phyloP scores from a whole-genome alignment of 1,284 basidiomycete species.

The Xanthoconium separans region DNA sequence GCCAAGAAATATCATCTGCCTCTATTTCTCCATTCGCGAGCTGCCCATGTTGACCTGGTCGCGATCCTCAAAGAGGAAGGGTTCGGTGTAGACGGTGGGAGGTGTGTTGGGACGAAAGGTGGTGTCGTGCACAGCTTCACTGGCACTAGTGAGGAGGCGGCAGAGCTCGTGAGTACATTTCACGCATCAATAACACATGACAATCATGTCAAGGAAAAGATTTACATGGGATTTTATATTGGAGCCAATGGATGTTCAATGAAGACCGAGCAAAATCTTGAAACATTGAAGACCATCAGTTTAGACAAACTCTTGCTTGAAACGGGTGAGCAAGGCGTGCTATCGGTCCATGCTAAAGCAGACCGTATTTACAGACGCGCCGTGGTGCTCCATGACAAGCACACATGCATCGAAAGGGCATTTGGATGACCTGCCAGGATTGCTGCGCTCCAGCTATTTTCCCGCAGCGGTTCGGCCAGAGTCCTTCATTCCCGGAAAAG shows the following conservation, averaged over 20 bases:
- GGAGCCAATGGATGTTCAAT: conserved; percentile 84
- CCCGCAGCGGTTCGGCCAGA: conserved; percentile 65
- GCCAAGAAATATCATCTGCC: conserved; percentile 76
- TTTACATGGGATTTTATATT: conserved; percentile 61
- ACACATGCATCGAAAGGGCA: conserved; percentile 71
- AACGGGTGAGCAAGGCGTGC: conserved; percentile 50
- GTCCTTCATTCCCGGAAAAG: conserved; percentile 57
- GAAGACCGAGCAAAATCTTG: conserved; percentile 76
- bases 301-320: conserved; percentile 75
- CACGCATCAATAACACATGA: neutral
- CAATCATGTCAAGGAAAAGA: conserved; percentile 36
- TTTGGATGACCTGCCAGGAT: conserved; percentile 52
- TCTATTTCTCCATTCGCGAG: conserved; percentile 83
- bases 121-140: conserved; percentile 91
- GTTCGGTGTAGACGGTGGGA: conserved; percentile 59
- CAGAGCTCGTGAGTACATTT: conserved; percentile 58
- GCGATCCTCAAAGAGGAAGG: conserved; percentile 66
- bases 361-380: conserved; percentile 54
- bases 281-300: conserved; percentile 59
- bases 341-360: neutral
- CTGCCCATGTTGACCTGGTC: conserved; percentile 74
- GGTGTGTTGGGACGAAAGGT: conserved; percentile 53
- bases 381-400: conserved; percentile 81
- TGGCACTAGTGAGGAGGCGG: conserved; percentile 64
- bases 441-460: conserved; percentile 52